phyloP scores from a whole-genome alignment of 345 rosid genomes.

The Corymbia maculata region DNA sequence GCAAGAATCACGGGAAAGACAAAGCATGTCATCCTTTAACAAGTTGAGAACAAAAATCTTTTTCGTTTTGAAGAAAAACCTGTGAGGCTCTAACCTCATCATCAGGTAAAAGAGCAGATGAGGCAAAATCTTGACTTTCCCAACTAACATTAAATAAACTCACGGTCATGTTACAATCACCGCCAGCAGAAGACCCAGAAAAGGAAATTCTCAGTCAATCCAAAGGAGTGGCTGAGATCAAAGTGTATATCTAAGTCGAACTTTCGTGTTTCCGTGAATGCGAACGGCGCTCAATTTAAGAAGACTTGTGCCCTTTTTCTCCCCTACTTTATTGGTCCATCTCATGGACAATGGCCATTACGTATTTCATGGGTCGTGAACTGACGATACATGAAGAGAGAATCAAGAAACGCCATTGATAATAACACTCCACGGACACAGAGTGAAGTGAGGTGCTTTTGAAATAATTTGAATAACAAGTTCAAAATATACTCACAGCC shows the following conservation, averaged over 20 bases:
- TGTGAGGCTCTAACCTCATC: not conserved
- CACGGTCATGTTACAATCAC: not conserved
- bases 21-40: not conserved
- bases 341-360: not conserved
- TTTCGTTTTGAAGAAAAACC: not conserved
- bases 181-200: not conserved
- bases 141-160: not conserved
- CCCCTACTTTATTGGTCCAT: not conserved
- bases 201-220: not conserved
- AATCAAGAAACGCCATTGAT: not conserved
- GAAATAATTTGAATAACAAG: not conserved
- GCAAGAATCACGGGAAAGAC: conserved; percentile 3
- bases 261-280: not conserved
- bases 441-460: not conserved
- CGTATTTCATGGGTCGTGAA: not conserved
- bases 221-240: not conserved
- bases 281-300: not conserved
- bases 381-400: not conserved
- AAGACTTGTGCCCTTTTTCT: not conserved
- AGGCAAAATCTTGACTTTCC: not conserved
- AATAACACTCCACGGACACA: not conserved
- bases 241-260: not conserved
- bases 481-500: not conserved
- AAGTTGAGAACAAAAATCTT: not conserved
- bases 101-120: not conserved